Evolutionary conservation across 352 stramenopile genomes (phyloP), one percentile per base, ranked within the genome.

Genomic region (Blastocystis sp.): DNA sequence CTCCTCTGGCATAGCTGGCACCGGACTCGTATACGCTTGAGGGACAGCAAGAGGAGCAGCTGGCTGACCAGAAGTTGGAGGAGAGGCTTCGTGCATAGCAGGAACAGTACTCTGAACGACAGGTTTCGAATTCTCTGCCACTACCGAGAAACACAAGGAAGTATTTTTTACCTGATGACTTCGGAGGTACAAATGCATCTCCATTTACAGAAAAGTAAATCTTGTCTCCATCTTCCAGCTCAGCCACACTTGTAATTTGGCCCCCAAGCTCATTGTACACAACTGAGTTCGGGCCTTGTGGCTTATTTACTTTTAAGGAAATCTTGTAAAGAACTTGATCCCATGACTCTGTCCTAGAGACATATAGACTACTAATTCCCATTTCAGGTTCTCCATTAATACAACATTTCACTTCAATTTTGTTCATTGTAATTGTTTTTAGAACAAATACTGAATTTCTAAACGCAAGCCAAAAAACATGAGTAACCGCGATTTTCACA

Each of bases 201-300:
- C 78, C 78, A 24, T 89, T 76, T 34, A 65, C 56, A 18, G 68
- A 59, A 65, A 89, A 89, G 50, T 47, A 89, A 13, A 89, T 37
- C 63, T 79, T 79, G 50, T 89, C 78, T 53, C 78, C 78, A 45
- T 89, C 78, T 66, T 76, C 63, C 43, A 89, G 39, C 18, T 76
- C 66, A 37, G 78, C 39, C 13, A 79, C 53, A 89, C 66, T 66
- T 2, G 56, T 89, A 50, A 79, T 39, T 47, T 89, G 26, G 20
- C 45, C 78, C 24, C 78, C 78, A n/a, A 89, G 53, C 41, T 89
- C 78, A n/a, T 89, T 89, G 56, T 89, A 89, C 24, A 89, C 66
- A 8, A 64, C 6, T 16, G 73, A 65, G 37, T 66, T 85, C 26
- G 73, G 41, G 16, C 73, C 47, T 53, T 68, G 73, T 13, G 53